Evolutionary conservation across 441 rosid genomes (phyloP).

Genomic region (Syzygium syzygioides): DNA sequence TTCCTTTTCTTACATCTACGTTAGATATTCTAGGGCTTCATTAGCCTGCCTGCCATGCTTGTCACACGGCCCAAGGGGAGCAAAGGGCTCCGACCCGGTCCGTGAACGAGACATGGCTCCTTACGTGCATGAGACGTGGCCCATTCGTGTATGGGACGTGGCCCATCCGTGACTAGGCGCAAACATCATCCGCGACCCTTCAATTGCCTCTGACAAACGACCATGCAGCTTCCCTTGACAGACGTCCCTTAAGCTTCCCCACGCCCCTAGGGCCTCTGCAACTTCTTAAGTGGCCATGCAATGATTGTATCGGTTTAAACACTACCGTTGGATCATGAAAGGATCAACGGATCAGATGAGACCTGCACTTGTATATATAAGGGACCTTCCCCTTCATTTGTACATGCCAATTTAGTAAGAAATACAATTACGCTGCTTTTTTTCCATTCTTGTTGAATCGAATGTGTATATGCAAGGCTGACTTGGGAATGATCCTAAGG

Average conservation of each 20-base stretch:
- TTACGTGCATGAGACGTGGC: too few species aligned
- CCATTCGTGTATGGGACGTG: background rate
- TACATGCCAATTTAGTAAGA: too few species aligned
- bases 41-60: constrained; percentile 18
- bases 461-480: too few species aligned
- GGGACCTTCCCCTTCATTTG: background rate
- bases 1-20: constrained; percentile 49
- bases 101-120: too few species aligned
- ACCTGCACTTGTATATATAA: background rate
- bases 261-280: rapidly evolving
- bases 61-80: too few species aligned
- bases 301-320: background rate
- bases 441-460: too few species aligned
- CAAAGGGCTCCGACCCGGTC: background rate
- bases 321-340: too few species aligned
- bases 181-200: background rate
- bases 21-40: constrained; percentile 49
- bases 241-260: background rate
- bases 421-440: too few species aligned
- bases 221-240: background rate
- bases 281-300: background rate
- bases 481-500: too few species aligned
- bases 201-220: too few species aligned
- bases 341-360: too few species aligned
- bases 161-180: background rate